Percentiles rank a stretch among this genome's conserved stretches.
Evolutionary conservation across 257 asterid species (phyloP).

Genomic region (Cynanchum wilfordii): DNA sequence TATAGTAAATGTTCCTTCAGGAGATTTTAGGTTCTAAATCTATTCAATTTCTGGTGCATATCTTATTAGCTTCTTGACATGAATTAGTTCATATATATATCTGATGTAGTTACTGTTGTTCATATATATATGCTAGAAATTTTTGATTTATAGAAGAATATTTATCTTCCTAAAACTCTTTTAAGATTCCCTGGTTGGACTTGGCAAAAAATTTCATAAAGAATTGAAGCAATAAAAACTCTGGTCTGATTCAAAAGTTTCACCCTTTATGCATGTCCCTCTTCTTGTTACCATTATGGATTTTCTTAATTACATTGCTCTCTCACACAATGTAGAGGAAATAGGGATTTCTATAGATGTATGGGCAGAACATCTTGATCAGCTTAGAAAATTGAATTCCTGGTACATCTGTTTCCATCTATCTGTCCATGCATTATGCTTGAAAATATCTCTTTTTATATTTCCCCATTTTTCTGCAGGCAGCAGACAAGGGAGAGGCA

Average conservation of each 20-base stretch:
- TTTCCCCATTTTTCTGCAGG: slow-evolving; percentile 31
- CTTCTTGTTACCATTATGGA: neutral
- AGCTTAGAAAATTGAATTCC: neutral
- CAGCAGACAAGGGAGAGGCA: slow-evolving; percentile 60
- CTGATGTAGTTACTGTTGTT: neutral
- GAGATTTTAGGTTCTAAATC: neutral
- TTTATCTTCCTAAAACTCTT: neutral
- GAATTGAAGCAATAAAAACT: neutral
- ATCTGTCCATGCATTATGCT: neutral
- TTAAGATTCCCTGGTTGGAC: neutral
- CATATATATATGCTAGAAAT: neutral
- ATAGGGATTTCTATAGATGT: neutral
- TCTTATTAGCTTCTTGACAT: neutral
- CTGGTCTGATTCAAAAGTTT: neutral
- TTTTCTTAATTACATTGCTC: neutral
- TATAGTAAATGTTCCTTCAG: neutral
- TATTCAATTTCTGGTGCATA: neutral
- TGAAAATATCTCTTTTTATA: neutral
- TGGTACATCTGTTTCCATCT: neutral
- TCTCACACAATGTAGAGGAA: neutral
- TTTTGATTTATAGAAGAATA: neutral
- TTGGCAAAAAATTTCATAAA: neutral
- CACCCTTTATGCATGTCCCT: neutral
- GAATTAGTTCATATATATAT: neutral
- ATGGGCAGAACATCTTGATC: neutral